Evolutionary conservation across 2,329 filamentous ascomycete species (phyloP).

Genomic region (Cadophora sp.): DNA sequence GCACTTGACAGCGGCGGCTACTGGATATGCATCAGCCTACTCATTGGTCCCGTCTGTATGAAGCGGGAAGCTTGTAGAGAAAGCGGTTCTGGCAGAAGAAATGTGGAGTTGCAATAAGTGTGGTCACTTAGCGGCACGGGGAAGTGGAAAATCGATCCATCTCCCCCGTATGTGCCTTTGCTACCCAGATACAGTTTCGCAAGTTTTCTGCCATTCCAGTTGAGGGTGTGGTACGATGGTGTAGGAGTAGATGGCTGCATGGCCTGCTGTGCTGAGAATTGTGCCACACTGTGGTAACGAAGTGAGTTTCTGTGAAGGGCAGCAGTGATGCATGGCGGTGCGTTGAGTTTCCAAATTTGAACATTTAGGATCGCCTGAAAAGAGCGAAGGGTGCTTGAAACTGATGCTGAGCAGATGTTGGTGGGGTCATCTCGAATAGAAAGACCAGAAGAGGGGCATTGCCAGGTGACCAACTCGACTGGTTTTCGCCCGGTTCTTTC

Average conservation of each 20-base stretch:
- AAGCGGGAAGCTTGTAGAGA: no score
- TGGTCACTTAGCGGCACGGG: not conserved
- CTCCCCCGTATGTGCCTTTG: not conserved
- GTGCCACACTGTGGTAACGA: not conserved
- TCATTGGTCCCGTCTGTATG: not conserved
- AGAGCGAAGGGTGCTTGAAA: not conserved
- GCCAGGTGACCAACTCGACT: not conserved
- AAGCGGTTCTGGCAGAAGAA: not conserved
- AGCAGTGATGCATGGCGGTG: not conserved
- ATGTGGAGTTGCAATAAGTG: not conserved
- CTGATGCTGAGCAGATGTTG: slow-evolving; percentile 4
- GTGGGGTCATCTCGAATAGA: not conserved
- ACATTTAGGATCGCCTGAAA: not conserved
- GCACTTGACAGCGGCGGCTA: not conserved
- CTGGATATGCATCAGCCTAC: not conserved
- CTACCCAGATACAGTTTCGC: not conserved
- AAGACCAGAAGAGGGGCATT: not conserved
- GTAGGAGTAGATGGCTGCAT: not conserved
- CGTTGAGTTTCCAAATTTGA: slow-evolving; percentile 1
- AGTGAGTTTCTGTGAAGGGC: not conserved
- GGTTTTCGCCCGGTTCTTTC: not conserved
- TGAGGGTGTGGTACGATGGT: not conserved
- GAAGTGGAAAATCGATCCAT: not conserved
- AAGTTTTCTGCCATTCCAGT: not conserved
- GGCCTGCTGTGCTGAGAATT: no score